Evolutionary conservation across 108 stramenopile genomes (phyloP).

Genomic region (Epithemia pelagica): DNA sequence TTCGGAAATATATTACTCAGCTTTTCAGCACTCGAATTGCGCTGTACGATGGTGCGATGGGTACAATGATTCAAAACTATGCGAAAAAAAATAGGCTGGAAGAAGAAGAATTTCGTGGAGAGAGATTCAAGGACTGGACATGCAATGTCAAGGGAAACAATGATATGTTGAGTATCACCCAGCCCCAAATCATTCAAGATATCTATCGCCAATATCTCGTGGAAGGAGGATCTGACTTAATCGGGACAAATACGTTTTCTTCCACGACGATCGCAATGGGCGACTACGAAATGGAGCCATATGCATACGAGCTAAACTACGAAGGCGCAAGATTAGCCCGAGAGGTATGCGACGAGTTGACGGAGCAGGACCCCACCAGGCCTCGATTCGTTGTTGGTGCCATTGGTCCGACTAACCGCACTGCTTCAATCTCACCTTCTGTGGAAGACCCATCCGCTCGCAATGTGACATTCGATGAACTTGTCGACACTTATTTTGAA

Average conservation of each 20-base stretch:
- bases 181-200: slow-evolving; percentile 91
- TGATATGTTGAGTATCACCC: slow-evolving; percentile 93
- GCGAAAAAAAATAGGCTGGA: slow-evolving; percentile 87
- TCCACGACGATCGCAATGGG: slow-evolving; percentile 98
- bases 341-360: slow-evolving; percentile 94
- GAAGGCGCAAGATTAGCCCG: slow-evolving; percentile 88
- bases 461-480: slow-evolving; percentile 98
- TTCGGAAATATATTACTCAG: slow-evolving; percentile 81
- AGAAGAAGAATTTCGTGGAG: slow-evolving; percentile 95
- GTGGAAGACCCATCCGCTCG: slow-evolving; percentile 92
- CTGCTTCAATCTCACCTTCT: slow-evolving; percentile 93
- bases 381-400: slow-evolving; percentile 98
- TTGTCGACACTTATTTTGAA: slow-evolving; percentile 95
- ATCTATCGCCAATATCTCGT: slow-evolving; percentile 94
- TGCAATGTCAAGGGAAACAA: slow-evolving; percentile 97
- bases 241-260: slow-evolving; percentile 98
- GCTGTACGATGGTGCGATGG: slow-evolving; percentile 99
- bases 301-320: slow-evolving; percentile 95
- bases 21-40: slow-evolving; percentile 82
- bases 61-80: slow-evolving; percentile 99
- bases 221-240: slow-evolving; percentile 86
- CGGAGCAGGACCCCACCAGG: slow-evolving; percentile 86
- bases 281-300: slow-evolving; percentile 95
- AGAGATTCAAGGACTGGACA: slow-evolving; percentile 89
- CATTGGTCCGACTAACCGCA: slow-evolving; percentile 97